Evolutionary conservation across 2,329 filamentous ascomycete genomes (phyloP).

Genomic region (Colletotrichum brevisporum): DNA sequence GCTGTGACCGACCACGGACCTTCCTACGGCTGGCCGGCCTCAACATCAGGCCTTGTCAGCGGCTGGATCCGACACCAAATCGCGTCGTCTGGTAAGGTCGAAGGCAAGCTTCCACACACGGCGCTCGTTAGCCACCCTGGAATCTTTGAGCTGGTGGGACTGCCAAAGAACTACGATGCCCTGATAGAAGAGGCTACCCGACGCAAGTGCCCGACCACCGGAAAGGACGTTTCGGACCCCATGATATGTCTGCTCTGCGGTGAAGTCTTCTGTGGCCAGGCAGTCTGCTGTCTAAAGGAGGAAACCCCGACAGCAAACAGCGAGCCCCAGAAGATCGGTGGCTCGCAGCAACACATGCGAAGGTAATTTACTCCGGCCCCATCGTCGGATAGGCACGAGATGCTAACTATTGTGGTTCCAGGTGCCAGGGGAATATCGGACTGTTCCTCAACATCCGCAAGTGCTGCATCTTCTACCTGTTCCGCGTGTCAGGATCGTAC

Average conservation of each 20-base stretch:
- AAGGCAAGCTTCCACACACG: conserved; percentile 52
- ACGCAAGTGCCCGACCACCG: conserved; percentile 86
- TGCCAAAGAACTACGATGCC: conserved; percentile 92
- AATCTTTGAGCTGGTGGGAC: conserved; percentile 93
- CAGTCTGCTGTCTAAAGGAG: conserved; percentile 86
- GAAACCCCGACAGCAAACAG: conserved; percentile 60
- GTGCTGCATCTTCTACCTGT: conserved; percentile 90
- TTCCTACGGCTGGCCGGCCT: conserved; percentile 64
- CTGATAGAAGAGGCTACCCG: conserved; percentile 93
- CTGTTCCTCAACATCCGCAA: conserved; percentile 97
- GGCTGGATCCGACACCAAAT: conserved; percentile 83
- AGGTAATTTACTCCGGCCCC: conserved; percentile 71
- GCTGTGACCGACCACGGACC: conserved; percentile 64
- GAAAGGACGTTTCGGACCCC: conserved; percentile 91
- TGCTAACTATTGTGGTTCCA: conserved; percentile 54
- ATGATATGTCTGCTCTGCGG: conserved; percentile 95
- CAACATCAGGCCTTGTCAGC: conserved; percentile 61
- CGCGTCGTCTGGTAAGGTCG: conserved; percentile 49
- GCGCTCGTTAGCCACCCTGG: conserved; percentile 81
- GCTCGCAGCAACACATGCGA: conserved; percentile 90
- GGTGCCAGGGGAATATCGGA: conserved; percentile 91
- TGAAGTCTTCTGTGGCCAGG: conserved; percentile 96
- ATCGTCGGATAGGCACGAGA: not conserved
- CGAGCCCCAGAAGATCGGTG: conserved; percentile 73
- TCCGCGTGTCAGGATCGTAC: conserved; percentile 86